Base-by-base conservation (phyloP, 106 monocot species). In the Ottelia alismoides region DNA sequence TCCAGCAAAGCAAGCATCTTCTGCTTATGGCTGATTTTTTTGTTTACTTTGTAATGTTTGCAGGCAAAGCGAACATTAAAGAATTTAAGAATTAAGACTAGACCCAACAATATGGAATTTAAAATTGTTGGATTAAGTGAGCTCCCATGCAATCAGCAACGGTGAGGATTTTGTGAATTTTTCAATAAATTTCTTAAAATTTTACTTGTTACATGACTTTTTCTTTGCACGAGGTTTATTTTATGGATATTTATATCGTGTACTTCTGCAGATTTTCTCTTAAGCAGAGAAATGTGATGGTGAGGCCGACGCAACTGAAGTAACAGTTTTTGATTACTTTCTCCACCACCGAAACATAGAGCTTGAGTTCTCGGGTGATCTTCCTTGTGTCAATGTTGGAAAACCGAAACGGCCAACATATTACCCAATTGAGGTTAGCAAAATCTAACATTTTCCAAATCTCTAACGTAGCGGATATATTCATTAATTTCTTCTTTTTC, bases 271-370 rank as follows among this genome's bases (percentile, higher is more conserved):
- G 91, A 27, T 91, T 91, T 60, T 53, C 61, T 3, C 50, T 91
- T 16, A 91, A 77, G 57, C 70, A 69, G 22, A 74, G 68, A 64
- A 67, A 49, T 55, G 72, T 10, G 76, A 74, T 25, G 20, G 3
- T 20, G 64, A 66, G 3, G 56, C 30, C 3, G 47, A 79, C 0
- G 11, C 56, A 20, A 32, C 25, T 2, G 84, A 91, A 14, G 65
- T 85, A 16, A 81, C 91, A 18, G 91, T 91, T 10, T 69, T 55
- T 46, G 84, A 91, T 0, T 91, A 91, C 61, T 91, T 85, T 68
- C 57, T 62, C 0, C 75, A 67, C 25, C 16, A 61, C 28, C 71
- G 81, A 0, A 49, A 53, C 3, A 76, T 72, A 46, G 60, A 65
- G 9, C 46, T 91, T 57, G 49, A 49, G 17, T 75, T 60, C 40